phyloP scores from a whole-genome alignment of 2,329 filamentous ascomycete species.

The Talaromyces sp. region DNA sequence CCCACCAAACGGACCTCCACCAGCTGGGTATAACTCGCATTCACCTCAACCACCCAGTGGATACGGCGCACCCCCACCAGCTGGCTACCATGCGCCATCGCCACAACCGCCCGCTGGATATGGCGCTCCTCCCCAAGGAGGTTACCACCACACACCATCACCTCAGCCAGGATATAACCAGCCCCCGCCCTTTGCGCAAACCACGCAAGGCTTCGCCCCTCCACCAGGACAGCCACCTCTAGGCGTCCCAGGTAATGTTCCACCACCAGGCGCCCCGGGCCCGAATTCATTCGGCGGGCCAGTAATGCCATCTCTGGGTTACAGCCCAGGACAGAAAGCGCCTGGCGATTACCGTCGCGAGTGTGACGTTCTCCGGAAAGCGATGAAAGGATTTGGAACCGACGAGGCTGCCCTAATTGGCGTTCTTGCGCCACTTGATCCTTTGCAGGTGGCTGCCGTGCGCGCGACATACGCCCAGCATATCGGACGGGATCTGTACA shows the following conservation, averaged over 20 bases:
- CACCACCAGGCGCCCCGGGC: constrained; percentile 29
- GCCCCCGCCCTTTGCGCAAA: constrained; percentile 17
- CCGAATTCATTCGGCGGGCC: constrained; percentile 29
- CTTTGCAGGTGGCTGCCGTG: constrained; percentile 73
- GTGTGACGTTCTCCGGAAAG: constrained; percentile 71
- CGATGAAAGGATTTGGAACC: constrained; percentile 94
- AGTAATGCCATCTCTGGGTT: constrained; percentile 73
- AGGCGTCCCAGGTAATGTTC: constrained; percentile 38
- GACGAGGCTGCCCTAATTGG: constrained; percentile 77
- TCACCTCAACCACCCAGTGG: constrained; percentile 15
- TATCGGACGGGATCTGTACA: constrained; percentile 69
- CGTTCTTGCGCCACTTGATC: constrained; percentile 71
- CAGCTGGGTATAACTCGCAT: constrained; percentile 1
- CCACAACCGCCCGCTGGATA: constrained; percentile 16
- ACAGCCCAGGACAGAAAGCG: constrained; percentile 70
- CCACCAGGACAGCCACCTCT: constrained; percentile 34
- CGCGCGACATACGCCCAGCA: constrained; percentile 67
- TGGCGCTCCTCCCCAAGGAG: neutral
- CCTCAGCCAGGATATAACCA: constrained; percentile 39
- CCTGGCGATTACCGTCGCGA: constrained; percentile 67
- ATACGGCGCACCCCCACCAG: constrained; percentile 29
- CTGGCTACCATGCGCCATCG: constrained; percentile 7
- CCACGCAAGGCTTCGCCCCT: constrained; percentile 12
- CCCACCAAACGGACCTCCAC: constrained; percentile 15
- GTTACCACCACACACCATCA: constrained; percentile 15